Base-by-base conservation (phyloP, 352 stramenopile species). In the Phytophthora meadii region DNA sequence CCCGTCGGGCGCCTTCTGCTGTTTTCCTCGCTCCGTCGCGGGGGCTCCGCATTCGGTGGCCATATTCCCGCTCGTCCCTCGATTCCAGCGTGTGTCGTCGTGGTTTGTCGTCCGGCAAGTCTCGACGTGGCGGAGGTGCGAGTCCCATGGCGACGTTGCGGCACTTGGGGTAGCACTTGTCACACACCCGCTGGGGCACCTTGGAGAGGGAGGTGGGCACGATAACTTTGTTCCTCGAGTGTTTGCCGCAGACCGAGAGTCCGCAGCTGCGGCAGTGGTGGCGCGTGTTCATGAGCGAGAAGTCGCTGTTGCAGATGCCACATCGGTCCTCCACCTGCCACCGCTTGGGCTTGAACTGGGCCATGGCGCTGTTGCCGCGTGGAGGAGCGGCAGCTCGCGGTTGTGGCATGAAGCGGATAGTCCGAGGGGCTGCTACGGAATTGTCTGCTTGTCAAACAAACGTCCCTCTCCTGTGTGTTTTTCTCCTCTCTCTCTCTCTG, bases 211-310 rank as follows among this genome's bases (percentile, higher is more conserved):
- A 90, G 22, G 78, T 77, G 36, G 82, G 81, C 54, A 95, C 75
- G 22, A 89, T 59, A 12, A 83, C 81, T 65, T 81, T 82, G 72
- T 89, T 81, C 44, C 66, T 65, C 60, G 83, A 92, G 74, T 95
- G 87, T 37, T 81, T 87, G 37, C 76, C 70, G 65, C 87, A 95
- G 17, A 95, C 86, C 7, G 84, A 95, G 25, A 74, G 52, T 48
- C 87, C 87, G 51, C 87, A 95, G 61, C 86, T 70, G 34, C 87
- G 83, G 64, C 87, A 95, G 68, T 95, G 87, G 63, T 95, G 87
- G 28, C 87, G 83, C n/a, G 62, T 63, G 46, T 82, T 81, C 49
- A 95, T 53, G 57, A 83, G 74, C 59, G 63, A 78, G 62, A 95
- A 95, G 19, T 72, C 53, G 27, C 56, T 52, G 58, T 65, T 71